Conservation (phyloP, 441 rosid species). For the Syzygium syzygioides region DNA sequence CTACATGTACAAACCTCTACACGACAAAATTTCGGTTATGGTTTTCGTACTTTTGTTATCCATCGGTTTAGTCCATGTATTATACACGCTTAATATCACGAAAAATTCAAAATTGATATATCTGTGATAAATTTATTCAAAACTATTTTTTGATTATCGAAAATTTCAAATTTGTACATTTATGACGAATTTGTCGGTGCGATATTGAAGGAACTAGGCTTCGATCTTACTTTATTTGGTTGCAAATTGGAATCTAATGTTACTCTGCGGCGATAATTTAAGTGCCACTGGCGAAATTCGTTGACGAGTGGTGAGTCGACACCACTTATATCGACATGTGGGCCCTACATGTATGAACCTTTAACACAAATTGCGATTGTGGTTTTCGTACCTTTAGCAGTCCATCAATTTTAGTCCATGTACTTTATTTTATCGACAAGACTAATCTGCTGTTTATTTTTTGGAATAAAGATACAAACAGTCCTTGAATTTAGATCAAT, state of each 20-base stretch:
- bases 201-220: neutral
- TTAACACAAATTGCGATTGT: neutral
- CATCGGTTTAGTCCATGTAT: neutral
- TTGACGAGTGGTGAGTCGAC: neutral
- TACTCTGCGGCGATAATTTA: rapidly evolving
- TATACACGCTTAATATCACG: neutral
- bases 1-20: neutral
- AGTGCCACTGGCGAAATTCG: neutral
- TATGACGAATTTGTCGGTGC: neutral
- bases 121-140: too few species aligned
- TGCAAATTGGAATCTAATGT: neutral
- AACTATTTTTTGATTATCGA: rapidly evolving
- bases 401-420: neutral
- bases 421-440: neutral
- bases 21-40: too few species aligned
- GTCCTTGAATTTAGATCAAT: too few species aligned
- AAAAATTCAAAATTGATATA: rapidly evolving
- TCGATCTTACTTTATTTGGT: neutral
- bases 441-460: neutral
- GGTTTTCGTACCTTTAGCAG: neutral
- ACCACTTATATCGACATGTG: neutral
- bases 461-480: too few species aligned
- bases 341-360: neutral
- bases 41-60: neutral
- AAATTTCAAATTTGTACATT: too few species aligned